Percentiles rank a stretch among this genome's conserved stretches.
Conservation (phyloP, 371 early-diverging fungal genomes). For the Apophysomyces variabilis region DNA sequence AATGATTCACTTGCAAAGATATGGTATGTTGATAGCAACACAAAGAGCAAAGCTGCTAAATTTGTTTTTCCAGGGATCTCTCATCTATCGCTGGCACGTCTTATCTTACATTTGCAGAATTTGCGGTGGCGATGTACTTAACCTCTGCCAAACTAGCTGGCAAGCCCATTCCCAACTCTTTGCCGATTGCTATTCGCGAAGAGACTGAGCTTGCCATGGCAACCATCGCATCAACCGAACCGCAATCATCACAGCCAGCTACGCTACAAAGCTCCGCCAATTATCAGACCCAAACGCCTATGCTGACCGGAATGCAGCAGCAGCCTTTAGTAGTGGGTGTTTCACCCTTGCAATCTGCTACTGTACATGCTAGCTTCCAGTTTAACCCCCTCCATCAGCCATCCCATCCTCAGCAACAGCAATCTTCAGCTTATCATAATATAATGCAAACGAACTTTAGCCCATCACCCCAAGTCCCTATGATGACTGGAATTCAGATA, state of each 20-base stretch:
- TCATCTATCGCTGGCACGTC: constrained; percentile 47
- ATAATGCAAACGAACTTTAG: constrained; percentile 25
- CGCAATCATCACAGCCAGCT: constrained; percentile 24
- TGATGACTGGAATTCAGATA: constrained; percentile 24
- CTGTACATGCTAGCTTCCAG: too few relatives aligned
- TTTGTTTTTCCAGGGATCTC: constrained; percentile 41
- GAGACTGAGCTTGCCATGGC: constrained; percentile 57
- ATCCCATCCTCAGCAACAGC: neutral
- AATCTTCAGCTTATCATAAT: constrained; percentile 18
- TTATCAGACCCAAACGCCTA: constrained; percentile 19
- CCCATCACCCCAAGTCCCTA: constrained; percentile 21
- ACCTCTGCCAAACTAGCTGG: constrained; percentile 52
- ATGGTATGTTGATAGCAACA: constrained; percentile 32
- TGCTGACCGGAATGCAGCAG: constrained; percentile 28
- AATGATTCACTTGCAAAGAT: constrained; percentile 55
- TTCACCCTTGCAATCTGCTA: neutral
- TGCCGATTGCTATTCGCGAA: constrained; percentile 47
- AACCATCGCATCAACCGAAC: constrained; percentile 50
- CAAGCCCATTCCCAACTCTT: constrained; percentile 40
- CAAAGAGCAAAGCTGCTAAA: neutral
- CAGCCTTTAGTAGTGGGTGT: constrained; percentile 35
- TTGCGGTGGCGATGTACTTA: constrained; percentile 65
- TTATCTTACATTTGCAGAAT: constrained; percentile 58
- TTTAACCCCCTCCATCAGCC: constrained; percentile 4
- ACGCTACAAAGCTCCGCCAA: constrained; percentile 2